Evolutionary conservation across 352 stramenopile species (phyloP).

Genomic region (Globisporangium spiculum): DNA sequence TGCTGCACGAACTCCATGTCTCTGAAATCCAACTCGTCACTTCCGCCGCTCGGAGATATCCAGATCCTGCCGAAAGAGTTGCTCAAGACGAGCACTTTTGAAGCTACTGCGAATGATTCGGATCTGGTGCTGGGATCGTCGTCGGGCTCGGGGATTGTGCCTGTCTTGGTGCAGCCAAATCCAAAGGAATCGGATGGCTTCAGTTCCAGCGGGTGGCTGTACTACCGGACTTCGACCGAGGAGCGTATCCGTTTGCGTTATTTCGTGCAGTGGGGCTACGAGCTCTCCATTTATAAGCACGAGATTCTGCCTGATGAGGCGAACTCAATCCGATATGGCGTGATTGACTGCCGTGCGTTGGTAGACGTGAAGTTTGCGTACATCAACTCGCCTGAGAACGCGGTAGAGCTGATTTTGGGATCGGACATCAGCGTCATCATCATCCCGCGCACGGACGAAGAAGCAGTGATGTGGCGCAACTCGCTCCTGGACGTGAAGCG

Average conservation of each 20-base stretch:
- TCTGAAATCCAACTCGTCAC: conserved; percentile 57
- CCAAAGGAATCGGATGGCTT: conserved; percentile 31
- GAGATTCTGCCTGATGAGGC: conserved; percentile 77
- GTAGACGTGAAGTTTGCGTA: conserved; percentile 83
- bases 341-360: conserved; percentile 82
- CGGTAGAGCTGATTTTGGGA: conserved; percentile 75
- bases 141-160: conserved; percentile 13
- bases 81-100: conserved; percentile 80
- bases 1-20: conserved; percentile 89
- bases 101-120: conserved; percentile 48
- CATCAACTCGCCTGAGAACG: conserved; percentile 84
- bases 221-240: conserved; percentile 80
- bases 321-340: conserved; percentile 78
- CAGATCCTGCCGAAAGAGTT: conserved; percentile 81
- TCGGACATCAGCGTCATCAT: conserved; percentile 79
- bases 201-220: conserved; percentile 79
- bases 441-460: conserved; percentile 78
- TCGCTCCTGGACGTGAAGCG: conserved; percentile 81
- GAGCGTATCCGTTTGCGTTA: conserved; percentile 81
- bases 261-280: conserved; percentile 87
- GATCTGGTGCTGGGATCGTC: conserved; percentile 25
- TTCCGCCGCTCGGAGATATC: conserved; percentile 67
- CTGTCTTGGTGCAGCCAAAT: conserved; percentile 11
- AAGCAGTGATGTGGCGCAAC: conserved; percentile 84
- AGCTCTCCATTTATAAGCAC: conserved; percentile 90